phyloP scores from a whole-genome alignment of 345 rosid species.

The Eucalyptus regnans region DNA sequence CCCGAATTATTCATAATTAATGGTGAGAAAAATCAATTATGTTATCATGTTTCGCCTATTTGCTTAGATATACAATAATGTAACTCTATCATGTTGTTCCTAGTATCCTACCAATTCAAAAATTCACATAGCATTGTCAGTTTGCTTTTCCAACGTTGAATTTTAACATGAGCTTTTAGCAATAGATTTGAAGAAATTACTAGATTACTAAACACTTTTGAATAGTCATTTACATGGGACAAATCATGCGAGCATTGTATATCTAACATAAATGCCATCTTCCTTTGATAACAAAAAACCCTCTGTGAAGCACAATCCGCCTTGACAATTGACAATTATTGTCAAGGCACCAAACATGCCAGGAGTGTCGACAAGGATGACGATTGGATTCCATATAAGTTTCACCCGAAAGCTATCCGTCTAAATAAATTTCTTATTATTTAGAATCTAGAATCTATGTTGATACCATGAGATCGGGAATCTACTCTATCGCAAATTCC shows the following conservation, averaged over 20 bases:
- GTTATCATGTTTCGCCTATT: neutral
- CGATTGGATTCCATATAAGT: too few relatives aligned
- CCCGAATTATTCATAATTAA: neutral
- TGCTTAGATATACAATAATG: neutral
- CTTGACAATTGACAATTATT: constrained; percentile 84
- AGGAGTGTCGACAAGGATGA: constrained; percentile 44
- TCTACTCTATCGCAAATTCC: neutral
- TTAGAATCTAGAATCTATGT: neutral
- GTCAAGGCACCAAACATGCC: constrained; percentile 74
- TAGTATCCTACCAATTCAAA: neutral
- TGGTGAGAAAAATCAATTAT: neutral
- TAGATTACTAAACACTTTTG: neutral
- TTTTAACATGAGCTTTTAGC: neutral
- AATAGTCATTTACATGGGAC: neutral
- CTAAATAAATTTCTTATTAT: neutral
- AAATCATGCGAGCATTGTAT: neutral
- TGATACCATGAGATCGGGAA: neutral
- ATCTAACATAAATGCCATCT: too few relatives aligned
- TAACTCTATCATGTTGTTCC: neutral
- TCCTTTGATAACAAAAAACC: neutral
- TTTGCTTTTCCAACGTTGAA: neutral
- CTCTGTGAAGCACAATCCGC: neutral
- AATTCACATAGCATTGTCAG: neutral
- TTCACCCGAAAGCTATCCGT: neutral
- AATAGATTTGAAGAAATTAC: neutral